Percentiles rank a stretch among this genome's conserved stretches.
Evolutionary conservation across 192 early-diverging fungal species (phyloP).

Genomic region (Fimicolochytrium jonesii): DNA sequence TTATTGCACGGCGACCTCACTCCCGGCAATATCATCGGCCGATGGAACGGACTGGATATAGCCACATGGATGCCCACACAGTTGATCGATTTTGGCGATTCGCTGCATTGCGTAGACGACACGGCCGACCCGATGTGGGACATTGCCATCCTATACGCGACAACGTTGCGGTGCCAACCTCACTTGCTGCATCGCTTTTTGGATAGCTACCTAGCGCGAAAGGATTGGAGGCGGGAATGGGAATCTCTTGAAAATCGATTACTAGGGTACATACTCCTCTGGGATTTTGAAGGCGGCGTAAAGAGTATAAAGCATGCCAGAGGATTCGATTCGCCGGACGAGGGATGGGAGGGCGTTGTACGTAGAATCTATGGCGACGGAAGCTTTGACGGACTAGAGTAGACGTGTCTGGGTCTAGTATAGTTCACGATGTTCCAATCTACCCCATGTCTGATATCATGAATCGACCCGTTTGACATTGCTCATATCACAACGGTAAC

Average conservation of each 20-base stretch:
- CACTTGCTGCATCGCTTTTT: constrained; percentile 7
- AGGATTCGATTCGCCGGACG: too few species aligned
- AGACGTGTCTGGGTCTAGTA: too few species aligned
- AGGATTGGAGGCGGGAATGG: neutral
- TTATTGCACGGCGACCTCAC: constrained; percentile 30
- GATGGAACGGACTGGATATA: neutral
- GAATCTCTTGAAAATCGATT: neutral
- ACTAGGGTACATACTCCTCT: constrained; percentile 7
- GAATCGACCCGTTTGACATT: too few species aligned
- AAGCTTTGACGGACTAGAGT: too few species aligned
- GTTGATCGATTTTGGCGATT: constrained; percentile 33
- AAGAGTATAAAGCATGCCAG: constrained; percentile 5
- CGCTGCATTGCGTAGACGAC: neutral
- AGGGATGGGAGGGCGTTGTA: too few species aligned
- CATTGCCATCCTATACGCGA: constrained; percentile 14
- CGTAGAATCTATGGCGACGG: too few species aligned
- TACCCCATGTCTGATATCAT: too few species aligned
- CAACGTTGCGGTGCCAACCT: constrained; percentile 5
- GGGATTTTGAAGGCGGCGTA: constrained; percentile 24
- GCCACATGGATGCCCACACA: neutral
- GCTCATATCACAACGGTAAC: too few species aligned
- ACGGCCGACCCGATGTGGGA: constrained; percentile 25
- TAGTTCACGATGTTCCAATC: too few species aligned
- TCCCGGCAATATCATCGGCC: constrained; percentile 26
- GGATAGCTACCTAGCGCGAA: constrained; percentile 2